Evolutionary conservation across 345 rosid species (phyloP).

Genomic region (Tarenaya hassleriana): DNA sequence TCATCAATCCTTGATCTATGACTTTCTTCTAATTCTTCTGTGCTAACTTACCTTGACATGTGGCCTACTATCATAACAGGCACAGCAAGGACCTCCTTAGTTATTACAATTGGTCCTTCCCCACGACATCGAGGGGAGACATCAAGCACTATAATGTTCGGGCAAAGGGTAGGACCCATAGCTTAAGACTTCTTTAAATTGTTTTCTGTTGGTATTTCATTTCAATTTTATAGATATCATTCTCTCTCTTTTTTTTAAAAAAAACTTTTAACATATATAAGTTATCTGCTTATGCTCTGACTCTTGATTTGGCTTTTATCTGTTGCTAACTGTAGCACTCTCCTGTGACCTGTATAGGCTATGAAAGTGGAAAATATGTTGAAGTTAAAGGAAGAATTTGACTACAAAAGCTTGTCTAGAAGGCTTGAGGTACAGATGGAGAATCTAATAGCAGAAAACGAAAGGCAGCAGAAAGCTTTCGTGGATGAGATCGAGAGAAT

Average conservation of each 20-base stretch:
- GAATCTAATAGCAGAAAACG: slow-evolving; percentile 75
- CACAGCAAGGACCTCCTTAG: slow-evolving; percentile 87
- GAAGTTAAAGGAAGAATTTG: slow-evolving; percentile 90
- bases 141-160: slow-evolving; percentile 86
- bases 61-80: slow-evolving; percentile 35
- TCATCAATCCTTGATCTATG: neutral
- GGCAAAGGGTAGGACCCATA: slow-evolving; percentile 92
- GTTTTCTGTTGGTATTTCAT: too few species aligned
- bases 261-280: too few species aligned
- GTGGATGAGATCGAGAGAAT: slow-evolving; percentile 53
- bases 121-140: slow-evolving; percentile 77
- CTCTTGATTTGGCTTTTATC: too few species aligned
- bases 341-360: slow-evolving; percentile 79
- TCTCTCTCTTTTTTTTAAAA: too few species aligned
- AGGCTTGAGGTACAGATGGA: slow-evolving; percentile 77
- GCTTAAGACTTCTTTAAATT: slow-evolving; percentile 20
- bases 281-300: too few species aligned
- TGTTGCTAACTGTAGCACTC: too few species aligned
- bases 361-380: slow-evolving; percentile 88
- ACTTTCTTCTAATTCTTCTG: neutral
- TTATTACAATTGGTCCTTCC: slow-evolving; percentile 83
- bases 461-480: slow-evolving; percentile 66
- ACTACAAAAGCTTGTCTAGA: slow-evolving; percentile 83
- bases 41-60: slow-evolving; percentile 1
- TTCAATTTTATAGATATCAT: too few species aligned